A percentile compares a stretch with the other conserved stretches of the same genome.
phyloP scores from a whole-genome alignment of 2,329 filamentous ascomycete species.

The Colletotrichum euphorbiae region DNA sequence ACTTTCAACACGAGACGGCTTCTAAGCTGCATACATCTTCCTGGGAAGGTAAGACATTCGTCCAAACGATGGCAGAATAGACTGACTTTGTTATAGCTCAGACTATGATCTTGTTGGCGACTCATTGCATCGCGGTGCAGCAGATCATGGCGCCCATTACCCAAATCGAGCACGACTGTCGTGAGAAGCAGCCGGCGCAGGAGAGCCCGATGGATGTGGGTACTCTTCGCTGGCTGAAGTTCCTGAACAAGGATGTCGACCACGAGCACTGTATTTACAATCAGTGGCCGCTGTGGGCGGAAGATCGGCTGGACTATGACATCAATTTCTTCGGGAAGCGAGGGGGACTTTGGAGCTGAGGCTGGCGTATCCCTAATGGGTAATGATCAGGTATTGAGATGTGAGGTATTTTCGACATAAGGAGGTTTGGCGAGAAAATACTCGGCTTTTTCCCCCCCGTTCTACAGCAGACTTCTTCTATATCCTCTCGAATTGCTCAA shows the following conservation, averaged over 20 bases:
- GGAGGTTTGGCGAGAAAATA: too few species aligned
- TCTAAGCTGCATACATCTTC: conserved; percentile 65
- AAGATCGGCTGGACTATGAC: conserved; percentile 60
- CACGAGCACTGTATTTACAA: conserved; percentile 59
- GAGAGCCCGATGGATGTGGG: conserved; percentile 53
- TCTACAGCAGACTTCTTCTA: not conserved
- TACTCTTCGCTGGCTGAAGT: conserved; percentile 62
- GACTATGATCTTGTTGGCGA: conserved; percentile 59
- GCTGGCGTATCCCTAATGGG: not conserved
- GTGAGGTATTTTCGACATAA: too few species aligned
- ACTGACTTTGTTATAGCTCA: conserved; percentile 53
- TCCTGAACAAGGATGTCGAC: conserved; percentile 61
- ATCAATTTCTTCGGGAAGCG: conserved; percentile 58
- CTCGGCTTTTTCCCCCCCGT: too few species aligned
- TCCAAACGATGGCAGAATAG: not conserved
- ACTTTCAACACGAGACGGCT: conserved; percentile 58
- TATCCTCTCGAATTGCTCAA: not conserved
- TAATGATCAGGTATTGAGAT: too few species aligned
- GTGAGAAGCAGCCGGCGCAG: conserved; percentile 45
- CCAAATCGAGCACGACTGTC: conserved; percentile 51
- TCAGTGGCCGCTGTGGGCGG: conserved; percentile 66
- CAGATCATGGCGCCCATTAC: conserved; percentile 65
- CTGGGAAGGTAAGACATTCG: conserved; percentile 58
- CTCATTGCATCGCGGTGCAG: conserved; percentile 67
- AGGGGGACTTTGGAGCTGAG: not conserved